Evolutionary conservation across 192 early-diverging fungal species (phyloP).

Genomic region (Coemansia aciculifera): DNA sequence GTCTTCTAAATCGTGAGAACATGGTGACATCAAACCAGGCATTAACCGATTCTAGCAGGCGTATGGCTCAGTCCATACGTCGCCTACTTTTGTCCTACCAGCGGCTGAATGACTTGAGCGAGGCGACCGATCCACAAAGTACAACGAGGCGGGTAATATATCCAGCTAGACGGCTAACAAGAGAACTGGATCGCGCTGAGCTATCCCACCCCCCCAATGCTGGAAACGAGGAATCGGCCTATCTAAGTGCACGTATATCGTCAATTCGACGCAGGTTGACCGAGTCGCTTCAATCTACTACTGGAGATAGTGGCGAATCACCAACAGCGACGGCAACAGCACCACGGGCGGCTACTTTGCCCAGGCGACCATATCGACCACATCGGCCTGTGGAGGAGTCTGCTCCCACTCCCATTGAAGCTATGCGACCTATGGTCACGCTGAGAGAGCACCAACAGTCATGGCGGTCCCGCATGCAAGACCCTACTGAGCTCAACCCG

Average conservation of each 20-base stretch:
- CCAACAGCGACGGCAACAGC: neutral
- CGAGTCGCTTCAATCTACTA: neutral
- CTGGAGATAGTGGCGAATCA: neutral
- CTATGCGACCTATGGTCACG: neutral
- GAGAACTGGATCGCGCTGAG: neutral
- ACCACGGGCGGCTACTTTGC: neutral
- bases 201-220: neutral
- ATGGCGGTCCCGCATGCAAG: neutral
- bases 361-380: neutral
- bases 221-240: neutral
- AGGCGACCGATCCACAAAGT: neutral
- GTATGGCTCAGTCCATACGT: neutral
- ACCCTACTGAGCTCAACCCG: neutral
- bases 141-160: neutral
- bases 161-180: neutral
- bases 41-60: neutral
- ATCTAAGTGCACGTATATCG: neutral
- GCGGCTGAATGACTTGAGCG: neutral
- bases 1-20: neutral
- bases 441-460: neutral
- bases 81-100: neutral
- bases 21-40: neutral
- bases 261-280: neutral
- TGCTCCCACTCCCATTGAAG: neutral
- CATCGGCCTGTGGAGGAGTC: neutral